Evolutionary conservation across 495 filamentous ascomycete species (phyloP), one percentile per base, ranked within the genome.

Genomic region (Friedmanniomyces endolithicus): DNA sequence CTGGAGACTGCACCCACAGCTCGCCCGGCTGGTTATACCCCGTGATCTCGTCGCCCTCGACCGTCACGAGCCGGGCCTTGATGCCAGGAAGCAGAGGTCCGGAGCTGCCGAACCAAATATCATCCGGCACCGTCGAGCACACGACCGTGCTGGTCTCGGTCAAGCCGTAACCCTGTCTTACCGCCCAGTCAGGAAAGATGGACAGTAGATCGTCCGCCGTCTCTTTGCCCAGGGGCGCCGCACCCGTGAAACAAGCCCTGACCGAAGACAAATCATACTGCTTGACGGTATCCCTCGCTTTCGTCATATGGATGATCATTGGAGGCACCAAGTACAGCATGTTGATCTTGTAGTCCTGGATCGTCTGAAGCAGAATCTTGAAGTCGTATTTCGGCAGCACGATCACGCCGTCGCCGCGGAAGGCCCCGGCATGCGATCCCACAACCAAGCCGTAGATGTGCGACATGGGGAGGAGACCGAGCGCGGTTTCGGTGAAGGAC

Each of bases 391-490:
- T 88, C 17, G 89, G 89, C 39, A 95, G 73, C n/a, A 89, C 75
- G 57, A 94, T 78, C 2, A 83, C 71, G 48, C 82, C 78, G 55
- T 94, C 88, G 17, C 89, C 89, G 39, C 86, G 79, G 60, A 84
- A 94, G 4, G 78, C 69, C 11, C 75, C 76, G 0, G 75, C 71
- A 62, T 88, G 87, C 44, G 77, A 82, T 33, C 88, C 81, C 1
- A 90, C 84, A 11, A 92, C 82, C 27, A 95, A 70, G 1, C 79
- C 79, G 64, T 94, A 95, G 56, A 95, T 95, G 66, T 95, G 89
- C 55, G 81, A 87, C 56, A 90, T 78, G 0, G 89, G 89, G 3
- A 95, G 72, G 11, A 95, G 74, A 4, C 87, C 88, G 2, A 95
- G 72, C 2, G 63, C 67, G 2, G 79, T 78, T 46, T 90, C 85